Base-by-base conservation (phyloP, 1,284 basidiomycete species). In the Marasmius sp. region DNA sequence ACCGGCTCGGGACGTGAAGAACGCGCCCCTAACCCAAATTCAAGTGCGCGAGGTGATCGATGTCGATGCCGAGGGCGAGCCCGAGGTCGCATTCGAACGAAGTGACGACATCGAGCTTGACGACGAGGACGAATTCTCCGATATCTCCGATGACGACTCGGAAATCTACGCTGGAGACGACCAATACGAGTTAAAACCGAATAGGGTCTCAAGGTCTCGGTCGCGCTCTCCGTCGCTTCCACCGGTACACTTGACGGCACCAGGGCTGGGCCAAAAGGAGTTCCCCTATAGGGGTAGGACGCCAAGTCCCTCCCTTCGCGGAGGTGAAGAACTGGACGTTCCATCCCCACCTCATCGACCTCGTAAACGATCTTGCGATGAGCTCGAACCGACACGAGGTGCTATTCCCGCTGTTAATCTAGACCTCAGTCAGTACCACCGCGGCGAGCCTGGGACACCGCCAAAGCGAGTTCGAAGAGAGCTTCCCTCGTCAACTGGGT, bases 31-130 rank as follows among this genome's bases (percentile, higher is more conserved):
- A 57, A 14, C 64, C 64, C 45, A 70, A n/a, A 65, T 70, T 47
- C 62, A 64, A 39, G 52, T 70, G 33, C 66, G 67, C 0, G 67
- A 68, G 33, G 59, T 53, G 16, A 48, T 58, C 14, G 69, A 65
- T 34, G 20, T 66, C 27, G 70, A 70, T 10, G 66, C 65, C 1
- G 68, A 71, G 16, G 71, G 69, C 8, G 71, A 69, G 14, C 72
- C 71, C 8, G 71, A 72, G 34, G 72, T 72, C 5, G 67, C 66
- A 22, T 66, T 68, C 1, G 61, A 67, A 20, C 16, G 38, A 27
- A 56, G 54, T 3, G 67, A 65, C 9, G 67, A 69, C 49, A 64
- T 54, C 9, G 70, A 71, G 12, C 69, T 68, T 18, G 71, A 72
- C 10, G 69, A 70, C 34, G 71, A 73, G 7, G 67, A 70, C 14